These are phyloP conservation scores for Amanita pseudoporphyria DNA, from an alignment of 768 basidiomycete genomes.

Conservation along the genomic window DNA sequence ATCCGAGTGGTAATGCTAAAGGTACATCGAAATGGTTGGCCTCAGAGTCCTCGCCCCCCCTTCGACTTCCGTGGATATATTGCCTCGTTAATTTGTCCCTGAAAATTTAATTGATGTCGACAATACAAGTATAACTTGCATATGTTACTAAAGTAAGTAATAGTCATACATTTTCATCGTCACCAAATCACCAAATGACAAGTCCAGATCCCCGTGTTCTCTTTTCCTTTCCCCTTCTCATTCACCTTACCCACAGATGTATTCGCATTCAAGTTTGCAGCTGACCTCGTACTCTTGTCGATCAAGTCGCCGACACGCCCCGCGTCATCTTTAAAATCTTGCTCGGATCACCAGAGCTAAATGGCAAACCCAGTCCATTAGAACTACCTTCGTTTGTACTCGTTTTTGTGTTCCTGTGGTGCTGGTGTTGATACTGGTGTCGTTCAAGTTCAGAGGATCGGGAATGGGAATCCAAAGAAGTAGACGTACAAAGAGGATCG, in stretches of 20 bases:
- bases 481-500: not conserved
- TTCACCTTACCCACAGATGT: not conserved
- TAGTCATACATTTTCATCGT: too few species aligned
- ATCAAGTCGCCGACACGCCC: conserved; percentile 6
- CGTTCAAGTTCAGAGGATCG: too few species aligned
- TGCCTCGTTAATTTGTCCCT: too few species aligned
- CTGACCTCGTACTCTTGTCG: not conserved
- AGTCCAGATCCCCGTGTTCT: conserved; percentile 11
- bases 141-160: too few species aligned
- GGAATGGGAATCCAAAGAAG: not conserved
- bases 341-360: not conserved
- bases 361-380: not conserved
- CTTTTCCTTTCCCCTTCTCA: not conserved
- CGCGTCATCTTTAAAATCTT: conserved; percentile 4
- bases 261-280: not conserved
- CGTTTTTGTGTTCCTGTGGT: not conserved
- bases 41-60: too few species aligned
- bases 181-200: conserved; percentile 19
- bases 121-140: too few species aligned
- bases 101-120: too few species aligned
- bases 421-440: too few species aligned
- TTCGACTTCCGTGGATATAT: too few species aligned
- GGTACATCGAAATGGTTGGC: too few species aligned
- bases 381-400: not conserved
- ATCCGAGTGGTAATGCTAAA: too few species aligned